Evolutionary conservation across 1,284 basidiomycete species (phyloP), one percentile per base, ranked within the genome.

Genomic region (Malassezia japonica): DNA sequence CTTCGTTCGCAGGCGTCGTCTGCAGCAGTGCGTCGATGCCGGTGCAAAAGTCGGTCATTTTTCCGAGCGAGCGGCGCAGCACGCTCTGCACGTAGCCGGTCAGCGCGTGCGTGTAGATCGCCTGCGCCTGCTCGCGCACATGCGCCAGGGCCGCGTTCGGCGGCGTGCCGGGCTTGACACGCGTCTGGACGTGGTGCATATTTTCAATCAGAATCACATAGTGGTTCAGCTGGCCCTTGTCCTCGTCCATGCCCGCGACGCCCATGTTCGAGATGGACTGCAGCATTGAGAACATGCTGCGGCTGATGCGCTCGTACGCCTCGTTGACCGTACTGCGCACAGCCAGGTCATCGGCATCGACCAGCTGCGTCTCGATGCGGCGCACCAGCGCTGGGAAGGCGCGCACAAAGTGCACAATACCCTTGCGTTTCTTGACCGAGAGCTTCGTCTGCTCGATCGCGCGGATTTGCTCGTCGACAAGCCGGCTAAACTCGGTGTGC

Each of bases 161-260:
- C 1, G 62, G 43, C 24, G 36, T 44, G 4, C 64, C 57, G 7
- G 55, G 53, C 42, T 57, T 55, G 24, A 85, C 81, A 67, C 92
- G 88, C 0, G 83, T 81, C 33, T 88, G 80, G 67, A 95, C 91
- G 69, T 87, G 83, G 62, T 90, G 85, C 87, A 92, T 91, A 70
- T 98, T 98, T 74, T 95, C 92, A 55, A 96, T 87, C 59, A 98
- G 79, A 64, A 95, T 84, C 60, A 96, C 87, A 68, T 94, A 87
- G 65, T 91, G 94, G 72, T 96, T 95, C 47, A 96, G 78, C 70
- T 92, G 87, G 1, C 89, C 89, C 74, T 98, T 98, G 74, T 92
- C 92, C 23, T 73, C 69, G 47, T 68, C 70, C 2, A 36, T 20
- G 68, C 73, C 60, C 73, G 72, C 57, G 8, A 58, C 67, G 1